These are phyloP conservation scores for Colletotrichum scovillei DNA, from an alignment of 2,329 filamentous ascomycete genomes.

Conservation along the genomic window DNA sequence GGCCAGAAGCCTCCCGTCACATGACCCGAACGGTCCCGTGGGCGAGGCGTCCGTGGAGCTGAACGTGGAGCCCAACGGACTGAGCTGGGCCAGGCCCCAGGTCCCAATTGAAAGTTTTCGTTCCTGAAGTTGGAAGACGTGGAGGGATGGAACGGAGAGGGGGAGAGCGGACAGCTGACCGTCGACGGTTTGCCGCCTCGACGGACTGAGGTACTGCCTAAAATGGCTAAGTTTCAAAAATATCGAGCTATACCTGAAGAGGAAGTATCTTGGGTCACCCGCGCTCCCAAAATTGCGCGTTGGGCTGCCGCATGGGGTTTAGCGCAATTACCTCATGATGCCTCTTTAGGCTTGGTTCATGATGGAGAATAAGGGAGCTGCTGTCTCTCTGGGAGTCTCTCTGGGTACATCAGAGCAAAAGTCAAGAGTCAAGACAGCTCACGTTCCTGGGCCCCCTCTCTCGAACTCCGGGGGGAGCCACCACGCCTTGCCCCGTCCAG, in stretches of 20 bases:
- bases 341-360: slow-evolving; percentile 11
- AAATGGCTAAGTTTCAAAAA: rapidly evolving
- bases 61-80: background rate
- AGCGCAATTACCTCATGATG: background rate
- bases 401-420: too few species aligned
- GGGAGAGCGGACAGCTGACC: slow-evolving; percentile 20
- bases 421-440: background rate
- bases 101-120: background rate
- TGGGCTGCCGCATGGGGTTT: slow-evolving; percentile 18
- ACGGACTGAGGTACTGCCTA: background rate
- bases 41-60: background rate
- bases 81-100: slow-evolving; percentile 24
- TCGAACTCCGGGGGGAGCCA: slow-evolving; percentile 8
- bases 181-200: slow-evolving; percentile 4
- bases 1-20: background rate
- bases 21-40: slow-evolving; percentile 21
- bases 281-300: slow-evolving; percentile 6
- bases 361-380: background rate
- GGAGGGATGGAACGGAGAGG: slow-evolving; percentile 19
- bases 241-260: rapidly evolving
- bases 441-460: slow-evolving; percentile 1
- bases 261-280: slow-evolving; percentile 20
- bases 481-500: slow-evolving; percentile 12
- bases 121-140: slow-evolving; percentile 7
- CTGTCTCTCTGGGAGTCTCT: background rate